Evolutionary conservation across 345 rosid species (phyloP).

Genomic region (Hirschfeldia incana): DNA sequence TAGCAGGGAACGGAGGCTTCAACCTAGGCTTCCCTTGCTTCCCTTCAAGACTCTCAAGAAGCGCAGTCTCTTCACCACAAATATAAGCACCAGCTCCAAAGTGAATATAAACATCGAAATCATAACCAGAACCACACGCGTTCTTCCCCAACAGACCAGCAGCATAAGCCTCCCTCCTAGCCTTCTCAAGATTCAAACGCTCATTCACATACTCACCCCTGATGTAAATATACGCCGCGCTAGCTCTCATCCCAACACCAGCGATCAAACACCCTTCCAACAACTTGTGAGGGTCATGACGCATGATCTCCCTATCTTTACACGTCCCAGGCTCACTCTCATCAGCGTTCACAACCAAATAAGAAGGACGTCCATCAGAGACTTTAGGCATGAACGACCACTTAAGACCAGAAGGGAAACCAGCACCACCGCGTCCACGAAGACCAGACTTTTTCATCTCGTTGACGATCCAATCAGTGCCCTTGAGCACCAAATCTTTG

Average conservation of each 20-base stretch:
- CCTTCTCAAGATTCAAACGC: constrained; percentile 71
- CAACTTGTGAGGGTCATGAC: constrained; percentile 96
- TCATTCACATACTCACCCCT: constrained; percentile 98
- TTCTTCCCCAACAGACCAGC: constrained; percentile 93
- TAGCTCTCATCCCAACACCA: constrained; percentile 98
- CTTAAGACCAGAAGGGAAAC: constrained; percentile 96
- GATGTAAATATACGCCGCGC: constrained; percentile 93
- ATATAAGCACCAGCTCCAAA: constrained; percentile 98
- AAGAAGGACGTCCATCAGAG: constrained; percentile 96
- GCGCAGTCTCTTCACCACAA: constrained; percentile 98
- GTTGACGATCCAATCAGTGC: constrained; percentile 96
- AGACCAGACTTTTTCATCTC: constrained; percentile 96
- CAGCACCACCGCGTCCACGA: constrained; percentile 99
- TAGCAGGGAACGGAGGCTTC: constrained; percentile 99
- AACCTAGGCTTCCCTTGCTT: constrained; percentile 96
- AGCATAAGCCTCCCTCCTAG: constrained; percentile 88
- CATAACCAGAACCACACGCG: constrained; percentile 98
- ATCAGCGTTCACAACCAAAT: constrained; percentile 97
- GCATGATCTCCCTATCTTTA: constrained; percentile 96
- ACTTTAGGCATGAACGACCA: constrained; percentile 99
- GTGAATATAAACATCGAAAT: constrained; percentile 95
- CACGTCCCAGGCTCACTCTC: constrained; percentile 99
- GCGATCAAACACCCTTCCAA: constrained; percentile 97
- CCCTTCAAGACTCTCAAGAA: constrained; percentile 95
- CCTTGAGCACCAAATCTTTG: constrained; percentile 92